These are phyloP conservation scores for Isatis tinctoria DNA, from an alignment of 345 rosid genomes.

Conservation along the genomic window DNA sequence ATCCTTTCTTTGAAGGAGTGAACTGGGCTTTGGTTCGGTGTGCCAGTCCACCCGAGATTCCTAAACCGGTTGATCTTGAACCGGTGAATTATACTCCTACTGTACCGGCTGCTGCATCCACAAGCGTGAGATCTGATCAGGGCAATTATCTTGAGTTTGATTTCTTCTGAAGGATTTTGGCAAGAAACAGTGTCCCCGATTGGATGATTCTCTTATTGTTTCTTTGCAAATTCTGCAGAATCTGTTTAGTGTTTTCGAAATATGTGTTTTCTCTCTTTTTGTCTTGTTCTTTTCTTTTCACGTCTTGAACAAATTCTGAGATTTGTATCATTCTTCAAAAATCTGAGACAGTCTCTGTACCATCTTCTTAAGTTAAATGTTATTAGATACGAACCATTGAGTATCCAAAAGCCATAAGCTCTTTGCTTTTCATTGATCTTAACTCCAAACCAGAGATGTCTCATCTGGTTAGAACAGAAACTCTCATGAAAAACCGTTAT, in stretches of 20 bases:
- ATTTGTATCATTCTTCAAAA: conserved; percentile 30
- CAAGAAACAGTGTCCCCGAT: not conserved
- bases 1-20: conserved; percentile 80
- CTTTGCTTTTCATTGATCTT: not conserved
- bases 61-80: conserved; percentile 64
- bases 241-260: conserved; percentile 22
- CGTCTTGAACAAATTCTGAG: conserved; percentile 22
- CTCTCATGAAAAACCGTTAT: too few species aligned
- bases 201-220: conserved; percentile 22
- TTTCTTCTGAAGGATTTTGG: conserved; percentile 46
- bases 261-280: not conserved
- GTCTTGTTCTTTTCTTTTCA: not conserved
- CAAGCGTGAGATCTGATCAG: conserved; percentile 47
- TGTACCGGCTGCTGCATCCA: conserved; percentile 34
- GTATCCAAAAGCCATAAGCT: not conserved
- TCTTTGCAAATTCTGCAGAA: conserved; percentile 5
- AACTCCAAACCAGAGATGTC: not conserved
- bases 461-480: not conserved
- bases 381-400: conserved; percentile 16
- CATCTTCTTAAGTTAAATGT: conserved; percentile 7
- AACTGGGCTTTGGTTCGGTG: conserved; percentile 85
- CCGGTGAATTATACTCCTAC: conserved; percentile 30
- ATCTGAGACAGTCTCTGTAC: conserved; percentile 19
- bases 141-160: conserved; percentile 70
- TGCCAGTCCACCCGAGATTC: conserved; percentile 77